Base-by-base conservation (phyloP, 345 rosid genomes). In the Rubroshorea leprosula region DNA sequence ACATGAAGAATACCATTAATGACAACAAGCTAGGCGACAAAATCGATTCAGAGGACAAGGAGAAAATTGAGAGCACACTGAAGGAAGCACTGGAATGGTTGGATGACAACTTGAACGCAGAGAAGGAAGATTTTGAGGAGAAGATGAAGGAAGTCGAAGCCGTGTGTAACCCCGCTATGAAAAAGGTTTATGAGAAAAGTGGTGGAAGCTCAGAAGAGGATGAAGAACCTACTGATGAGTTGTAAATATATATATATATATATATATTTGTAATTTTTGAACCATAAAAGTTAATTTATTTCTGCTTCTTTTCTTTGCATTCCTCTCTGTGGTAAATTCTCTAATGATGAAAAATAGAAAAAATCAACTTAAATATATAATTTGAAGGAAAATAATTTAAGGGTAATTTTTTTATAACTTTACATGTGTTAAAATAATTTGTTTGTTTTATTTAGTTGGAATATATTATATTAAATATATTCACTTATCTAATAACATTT, bases 91-190 rank as follows among this genome's bases (percentile, higher is more conserved):
- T 61, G 6, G 65, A 51, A 23, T 61, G 65, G 65, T 51, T 61
- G 10, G 65, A 51, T 26, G 80, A 77, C 65, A 80, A 76, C 58
- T 77, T 67, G 57, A 57, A 70, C 47, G 86, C 77, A 0, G 84
- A 75, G 55, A 80, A 76, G 63, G 72, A 83, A 38, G 86, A 83
- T 52, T 80, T 58, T 38, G 83, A 76, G 0, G 81, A 80, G 73
- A 78, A 80, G 68, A 2, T 80, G 58, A 75, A 76, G 70, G 82
- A 82, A 41, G 78, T 80, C 13, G 82, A 80, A 47, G 79, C 48
- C 13, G 84, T 82, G 8, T 80, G 84, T 31, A 68, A 72, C 24
- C 86, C 84, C 23, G 71, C 78, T 39, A 82, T 78, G 23, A 82
- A 59, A 52, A 63, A 82, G 54, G 73, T 67, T 5, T 85, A 80